Conservation (phyloP, 1,284 basidiomycete genomes). For the Sparassis latifolia region DNA sequence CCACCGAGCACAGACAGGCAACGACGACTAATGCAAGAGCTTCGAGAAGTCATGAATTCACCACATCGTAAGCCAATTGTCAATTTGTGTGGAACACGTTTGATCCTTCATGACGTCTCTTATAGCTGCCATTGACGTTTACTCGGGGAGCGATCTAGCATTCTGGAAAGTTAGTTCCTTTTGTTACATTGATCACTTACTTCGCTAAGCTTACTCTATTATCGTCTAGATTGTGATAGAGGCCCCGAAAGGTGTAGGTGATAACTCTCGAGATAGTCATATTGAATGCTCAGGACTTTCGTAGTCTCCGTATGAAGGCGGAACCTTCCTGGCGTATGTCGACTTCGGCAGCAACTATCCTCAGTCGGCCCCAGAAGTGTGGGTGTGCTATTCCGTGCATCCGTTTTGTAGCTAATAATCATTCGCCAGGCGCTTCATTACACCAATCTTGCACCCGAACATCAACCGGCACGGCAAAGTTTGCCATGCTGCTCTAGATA, state of each 20-base stretch:
- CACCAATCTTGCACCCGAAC: conserved; percentile 10
- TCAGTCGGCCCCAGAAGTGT: conserved; percentile 8
- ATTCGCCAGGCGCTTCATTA: conserved; percentile 5
- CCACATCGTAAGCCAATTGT: conserved; percentile 3
- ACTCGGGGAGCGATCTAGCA: conserved; percentile 7
- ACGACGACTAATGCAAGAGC: conserved; percentile 9
- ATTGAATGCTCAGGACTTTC: not conserved
- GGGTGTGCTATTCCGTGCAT: not conserved
- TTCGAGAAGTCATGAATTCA: conserved; percentile 7
- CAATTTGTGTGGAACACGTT: not conserved
- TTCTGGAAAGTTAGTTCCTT: conserved; percentile 8
- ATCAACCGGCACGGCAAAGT: conserved; percentile 9
- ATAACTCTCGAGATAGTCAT: not conserved
- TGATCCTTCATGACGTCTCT: not conserved
- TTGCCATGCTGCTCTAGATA: conserved; percentile 8
- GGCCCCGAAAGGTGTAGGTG: conserved; percentile 6
- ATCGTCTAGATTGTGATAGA: conserved; percentile 9
- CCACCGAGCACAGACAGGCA: conserved; percentile 5
- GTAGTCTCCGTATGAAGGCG: conserved; percentile 9
- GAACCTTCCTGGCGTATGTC: conserved; percentile 9
- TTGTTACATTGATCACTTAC: not conserved
- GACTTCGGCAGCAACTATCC: conserved; percentile 9
- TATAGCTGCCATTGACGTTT: conserved; percentile 8
- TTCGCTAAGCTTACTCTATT: not conserved
- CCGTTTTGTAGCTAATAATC: too few relatives aligned